A percentile compares a stretch with the other conserved stretches of the same genome.
These are phyloP conservation scores for Amborella trichopoda DNA, from an alignment of 164 flowering plant genomes.

Conservation along the genomic window DNA sequence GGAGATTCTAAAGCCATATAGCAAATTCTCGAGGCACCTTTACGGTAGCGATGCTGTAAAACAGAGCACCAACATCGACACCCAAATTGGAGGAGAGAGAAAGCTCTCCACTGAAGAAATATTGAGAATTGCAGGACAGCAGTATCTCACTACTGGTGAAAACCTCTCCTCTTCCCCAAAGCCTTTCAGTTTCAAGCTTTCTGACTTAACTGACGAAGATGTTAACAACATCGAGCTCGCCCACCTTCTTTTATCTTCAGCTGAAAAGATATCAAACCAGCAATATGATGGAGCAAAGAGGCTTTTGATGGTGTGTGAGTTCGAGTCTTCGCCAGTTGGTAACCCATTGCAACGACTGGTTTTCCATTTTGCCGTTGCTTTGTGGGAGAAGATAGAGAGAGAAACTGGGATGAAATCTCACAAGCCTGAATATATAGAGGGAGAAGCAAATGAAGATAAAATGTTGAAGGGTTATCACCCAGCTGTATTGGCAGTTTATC, in stretches of 20 bases:
- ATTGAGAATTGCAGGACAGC: constrained; percentile 34
- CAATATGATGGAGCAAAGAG: too few relatives aligned
- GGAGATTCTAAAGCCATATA: too few relatives aligned
- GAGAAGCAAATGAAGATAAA: constrained; percentile 12
- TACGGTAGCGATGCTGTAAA: too few relatives aligned
- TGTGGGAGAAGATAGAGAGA: constrained; percentile 33
- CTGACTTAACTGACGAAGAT: constrained; percentile 25
- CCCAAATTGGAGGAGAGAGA: constrained; percentile 1
- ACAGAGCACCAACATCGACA: too few relatives aligned
- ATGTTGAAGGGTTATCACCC: constrained; percentile 10
- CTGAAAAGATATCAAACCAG: too few relatives aligned
- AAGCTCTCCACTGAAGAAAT: constrained; percentile 27
- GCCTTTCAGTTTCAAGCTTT: constrained; percentile 18
- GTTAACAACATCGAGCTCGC: constrained; percentile 32
- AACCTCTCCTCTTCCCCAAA: constrained; percentile 10
- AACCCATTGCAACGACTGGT: too few relatives aligned
- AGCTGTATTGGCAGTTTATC: constrained; percentile 13
- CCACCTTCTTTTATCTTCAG: constrained; percentile 34
- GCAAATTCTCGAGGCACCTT: too few relatives aligned
- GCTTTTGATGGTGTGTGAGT: constrained; percentile 31
- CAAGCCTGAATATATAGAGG: neutral
- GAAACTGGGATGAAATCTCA: too few relatives aligned
- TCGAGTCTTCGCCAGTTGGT: constrained; percentile 23
- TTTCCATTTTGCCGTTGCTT: constrained; percentile 37
- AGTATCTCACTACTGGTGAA: constrained; percentile 22